phyloP scores from a whole-genome alignment of 139 green algal species.

The Chlorella sp. region DNA sequence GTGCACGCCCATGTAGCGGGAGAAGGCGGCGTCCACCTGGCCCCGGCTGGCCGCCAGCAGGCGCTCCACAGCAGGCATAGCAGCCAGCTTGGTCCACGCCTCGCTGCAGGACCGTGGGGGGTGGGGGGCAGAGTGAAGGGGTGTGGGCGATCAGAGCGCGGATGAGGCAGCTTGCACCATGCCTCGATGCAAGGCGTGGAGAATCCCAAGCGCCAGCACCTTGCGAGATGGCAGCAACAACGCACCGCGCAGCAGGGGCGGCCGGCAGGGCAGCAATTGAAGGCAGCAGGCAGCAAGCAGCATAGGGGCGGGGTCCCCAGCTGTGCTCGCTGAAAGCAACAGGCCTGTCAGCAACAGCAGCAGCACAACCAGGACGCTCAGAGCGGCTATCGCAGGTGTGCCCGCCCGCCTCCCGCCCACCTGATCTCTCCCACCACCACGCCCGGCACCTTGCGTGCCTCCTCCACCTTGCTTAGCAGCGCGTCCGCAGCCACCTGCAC shows the following conservation, averaged over 20 bases:
- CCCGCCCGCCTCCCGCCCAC: neutral
- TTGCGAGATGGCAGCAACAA: too few species aligned
- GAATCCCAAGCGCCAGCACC: too few species aligned
- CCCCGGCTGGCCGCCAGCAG: constrained; percentile 4
- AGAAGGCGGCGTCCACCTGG: constrained; percentile 7
- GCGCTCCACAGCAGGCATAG: constrained; percentile 11
- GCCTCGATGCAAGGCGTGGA: too few species aligned
- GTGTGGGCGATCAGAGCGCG: too few species aligned
- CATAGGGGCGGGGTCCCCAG: too few species aligned
- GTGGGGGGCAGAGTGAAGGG: too few species aligned
- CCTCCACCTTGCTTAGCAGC: constrained; percentile 34
- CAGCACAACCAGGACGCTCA: neutral
- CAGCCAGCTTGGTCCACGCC: constrained; percentile 22
- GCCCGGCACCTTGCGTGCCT: constrained; percentile 41
- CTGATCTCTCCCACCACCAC: constrained; percentile 19
- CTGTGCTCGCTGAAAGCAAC: too few species aligned
- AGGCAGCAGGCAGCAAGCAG: neutral
- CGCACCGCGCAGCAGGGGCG: too few species aligned
- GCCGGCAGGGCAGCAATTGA: neutral
- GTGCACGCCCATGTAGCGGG: neutral
- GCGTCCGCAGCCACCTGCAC: constrained; percentile 35
- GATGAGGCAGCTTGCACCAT: too few species aligned
- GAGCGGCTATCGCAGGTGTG: neutral
- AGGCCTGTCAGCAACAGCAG: neutral
- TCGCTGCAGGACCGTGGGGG: neutral